Percentiles rank a stretch among this genome's conserved stretches.
phyloP scores from a whole-genome alignment of 202 grass and related monocot species.

The Schoenoplectus tabernaemontani region DNA sequence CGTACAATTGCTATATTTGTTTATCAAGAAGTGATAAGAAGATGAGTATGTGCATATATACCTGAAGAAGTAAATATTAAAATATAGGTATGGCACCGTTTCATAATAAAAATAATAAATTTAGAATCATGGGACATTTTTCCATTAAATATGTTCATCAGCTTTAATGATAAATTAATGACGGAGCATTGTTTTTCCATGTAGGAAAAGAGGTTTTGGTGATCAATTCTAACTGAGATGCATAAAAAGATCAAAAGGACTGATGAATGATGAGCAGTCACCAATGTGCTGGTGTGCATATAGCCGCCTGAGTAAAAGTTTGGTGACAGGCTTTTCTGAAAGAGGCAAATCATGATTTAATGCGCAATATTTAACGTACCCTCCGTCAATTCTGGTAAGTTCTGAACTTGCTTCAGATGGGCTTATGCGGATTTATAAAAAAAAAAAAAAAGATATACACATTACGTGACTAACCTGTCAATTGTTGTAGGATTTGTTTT shows the following conservation, averaged over 20 bases:
- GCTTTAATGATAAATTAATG: no score
- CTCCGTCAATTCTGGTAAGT: neutral
- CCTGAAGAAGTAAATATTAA: neutral
- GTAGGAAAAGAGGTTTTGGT: neutral
- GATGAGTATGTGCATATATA: no score
- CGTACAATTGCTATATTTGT: neutral
- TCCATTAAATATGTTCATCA: neutral
- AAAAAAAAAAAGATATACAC: neutral
- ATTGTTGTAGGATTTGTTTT: neutral
- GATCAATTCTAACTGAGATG: neutral
- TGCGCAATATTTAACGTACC: neutral
- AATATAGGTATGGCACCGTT: neutral
- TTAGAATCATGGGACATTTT: neutral
- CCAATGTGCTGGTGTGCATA: conserved; percentile 11
- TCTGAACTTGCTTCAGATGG: neutral
- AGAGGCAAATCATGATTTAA: neutral
- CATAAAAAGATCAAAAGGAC: neutral
- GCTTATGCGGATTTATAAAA: neutral
- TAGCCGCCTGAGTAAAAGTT: conserved; percentile 15
- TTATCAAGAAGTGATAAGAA: neutral
- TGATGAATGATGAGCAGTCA: neutral
- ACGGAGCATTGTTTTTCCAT: neutral
- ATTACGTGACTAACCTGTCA: neutral
- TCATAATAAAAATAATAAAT: no score
- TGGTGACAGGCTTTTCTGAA: neutral